Conservation (phyloP, 495 filamentous ascomycete genomes). For the Neurospora sp. region DNA sequence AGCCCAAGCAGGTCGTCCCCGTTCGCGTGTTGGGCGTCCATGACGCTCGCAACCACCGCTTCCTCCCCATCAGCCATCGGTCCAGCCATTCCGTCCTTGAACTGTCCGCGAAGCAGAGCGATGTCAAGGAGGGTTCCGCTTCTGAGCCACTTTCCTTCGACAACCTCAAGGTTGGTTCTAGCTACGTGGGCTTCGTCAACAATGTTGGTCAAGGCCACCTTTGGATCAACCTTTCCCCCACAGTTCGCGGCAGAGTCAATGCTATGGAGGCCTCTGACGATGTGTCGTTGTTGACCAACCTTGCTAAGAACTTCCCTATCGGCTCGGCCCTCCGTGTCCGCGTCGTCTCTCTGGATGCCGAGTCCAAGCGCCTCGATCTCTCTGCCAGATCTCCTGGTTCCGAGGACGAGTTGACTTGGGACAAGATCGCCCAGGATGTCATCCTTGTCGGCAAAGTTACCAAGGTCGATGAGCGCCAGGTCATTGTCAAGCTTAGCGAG, state of each 20-base stretch:
- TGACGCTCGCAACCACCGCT: slow-evolving; percentile 81
- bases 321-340: slow-evolving; percentile 74
- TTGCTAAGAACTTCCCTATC: slow-evolving; percentile 76
- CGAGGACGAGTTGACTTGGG: slow-evolving; percentile 47
- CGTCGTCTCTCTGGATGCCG: slow-evolving; percentile 64
- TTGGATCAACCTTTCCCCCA: slow-evolving; percentile 89
- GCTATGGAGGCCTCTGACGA: slow-evolving; percentile 80
- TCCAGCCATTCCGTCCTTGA: slow-evolving; percentile 75
- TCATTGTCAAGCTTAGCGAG: slow-evolving; percentile 79
- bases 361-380: slow-evolving; percentile 68
- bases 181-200: slow-evolving; percentile 76
- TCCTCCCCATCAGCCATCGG: slow-evolving; percentile 82
- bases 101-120: slow-evolving; percentile 71
- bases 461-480: slow-evolving; percentile 69
- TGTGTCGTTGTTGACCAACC: slow-evolving; percentile 59
- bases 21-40: slow-evolving; percentile 81
- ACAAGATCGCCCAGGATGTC: slow-evolving; percentile 63
- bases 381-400: slow-evolving; percentile 52
- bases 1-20: slow-evolving; percentile 53
- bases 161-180: slow-evolving; percentile 60
- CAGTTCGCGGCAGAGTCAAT: slow-evolving; percentile 71
- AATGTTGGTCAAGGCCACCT: slow-evolving; percentile 65
- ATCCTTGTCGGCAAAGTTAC: slow-evolving; percentile 74
- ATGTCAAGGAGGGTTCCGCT: slow-evolving; percentile 35
- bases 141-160: slow-evolving; percentile 56